Evolutionary conservation across 2,329 filamentous ascomycete genomes (phyloP).

Genomic region (Aspergillus sp.): DNA sequence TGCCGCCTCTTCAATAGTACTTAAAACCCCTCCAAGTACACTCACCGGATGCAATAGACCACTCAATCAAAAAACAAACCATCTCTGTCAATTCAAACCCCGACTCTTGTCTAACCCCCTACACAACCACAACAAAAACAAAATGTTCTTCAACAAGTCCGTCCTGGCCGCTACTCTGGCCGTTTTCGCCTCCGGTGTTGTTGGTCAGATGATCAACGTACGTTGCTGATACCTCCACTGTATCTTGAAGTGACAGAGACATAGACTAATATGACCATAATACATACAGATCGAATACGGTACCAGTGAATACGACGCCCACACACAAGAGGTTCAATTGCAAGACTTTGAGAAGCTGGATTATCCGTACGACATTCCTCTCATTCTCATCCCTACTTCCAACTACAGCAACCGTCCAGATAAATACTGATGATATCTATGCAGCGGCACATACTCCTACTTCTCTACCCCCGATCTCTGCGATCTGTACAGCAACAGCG

Average conservation of each 20-base stretch:
- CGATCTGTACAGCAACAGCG: not conserved
- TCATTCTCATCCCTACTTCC: not conserved
- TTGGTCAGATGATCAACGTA: not conserved
- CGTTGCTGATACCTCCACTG: too few relatives aligned
- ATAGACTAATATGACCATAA: too few relatives aligned
- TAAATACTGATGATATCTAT: not conserved
- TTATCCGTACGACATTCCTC: not conserved
- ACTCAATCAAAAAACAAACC: not conserved
- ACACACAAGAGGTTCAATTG: not conserved
- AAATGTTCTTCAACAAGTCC: not conserved
- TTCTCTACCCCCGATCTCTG: not conserved
- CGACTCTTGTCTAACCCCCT: too few relatives aligned
- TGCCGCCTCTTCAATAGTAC: too few relatives aligned
- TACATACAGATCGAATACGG: not conserved
- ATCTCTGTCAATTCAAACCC: not conserved
- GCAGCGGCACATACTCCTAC: not conserved
- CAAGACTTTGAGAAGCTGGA: not conserved
- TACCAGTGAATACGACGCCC: not conserved
- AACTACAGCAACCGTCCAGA: too few relatives aligned
- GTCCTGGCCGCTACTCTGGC: not conserved
- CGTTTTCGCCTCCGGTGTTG: not conserved
- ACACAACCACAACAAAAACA: not conserved
- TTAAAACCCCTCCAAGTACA: too few relatives aligned
- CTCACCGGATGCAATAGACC: too few relatives aligned
- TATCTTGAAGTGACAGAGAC: too few relatives aligned